Conservation (phyloP, 2,329 filamentous ascomycete genomes). For the Beauveria brongniartii region DNA sequence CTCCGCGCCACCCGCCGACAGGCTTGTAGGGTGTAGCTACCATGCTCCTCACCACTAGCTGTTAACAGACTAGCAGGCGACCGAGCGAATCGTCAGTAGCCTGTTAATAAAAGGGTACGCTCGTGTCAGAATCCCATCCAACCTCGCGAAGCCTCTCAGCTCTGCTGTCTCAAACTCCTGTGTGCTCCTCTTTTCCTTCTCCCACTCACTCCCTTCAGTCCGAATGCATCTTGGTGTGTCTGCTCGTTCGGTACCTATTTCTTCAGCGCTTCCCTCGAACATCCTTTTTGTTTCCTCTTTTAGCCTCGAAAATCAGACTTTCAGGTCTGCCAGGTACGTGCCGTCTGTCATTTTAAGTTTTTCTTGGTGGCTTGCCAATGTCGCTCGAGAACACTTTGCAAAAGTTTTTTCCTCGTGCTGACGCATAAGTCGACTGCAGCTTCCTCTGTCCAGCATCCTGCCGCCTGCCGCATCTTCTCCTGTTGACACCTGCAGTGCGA, state of each 20-base stretch:
- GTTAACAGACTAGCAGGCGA: not conserved
- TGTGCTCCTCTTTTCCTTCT: not conserved
- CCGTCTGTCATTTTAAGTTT: not conserved
- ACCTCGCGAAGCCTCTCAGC: not conserved
- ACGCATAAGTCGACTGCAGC: not conserved
- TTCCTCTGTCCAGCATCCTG: too few relatives aligned
- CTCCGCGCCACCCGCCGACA: not conserved
- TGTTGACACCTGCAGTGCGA: not conserved
- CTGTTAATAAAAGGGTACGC: constrained; percentile 6
- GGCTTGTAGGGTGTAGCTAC: not conserved
- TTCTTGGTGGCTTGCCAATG: not conserved
- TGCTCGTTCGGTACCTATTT: too few relatives aligned
- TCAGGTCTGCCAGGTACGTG: not conserved
- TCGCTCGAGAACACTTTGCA: not conserved
- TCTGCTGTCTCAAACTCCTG: not conserved
- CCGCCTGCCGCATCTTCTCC: not conserved
- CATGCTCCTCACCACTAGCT: not conserved
- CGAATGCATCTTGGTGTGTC: not conserved
- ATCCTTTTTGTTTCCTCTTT: not conserved
- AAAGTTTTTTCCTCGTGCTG: not conserved
- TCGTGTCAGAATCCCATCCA: not conserved
- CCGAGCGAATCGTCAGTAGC: constrained; percentile 2
- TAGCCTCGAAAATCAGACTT: not conserved
- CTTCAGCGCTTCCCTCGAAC: not conserved
- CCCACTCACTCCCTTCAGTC: not conserved